Conservation (phyloP, 345 rosid genomes). For the Eucalyptus virginea region DNA sequence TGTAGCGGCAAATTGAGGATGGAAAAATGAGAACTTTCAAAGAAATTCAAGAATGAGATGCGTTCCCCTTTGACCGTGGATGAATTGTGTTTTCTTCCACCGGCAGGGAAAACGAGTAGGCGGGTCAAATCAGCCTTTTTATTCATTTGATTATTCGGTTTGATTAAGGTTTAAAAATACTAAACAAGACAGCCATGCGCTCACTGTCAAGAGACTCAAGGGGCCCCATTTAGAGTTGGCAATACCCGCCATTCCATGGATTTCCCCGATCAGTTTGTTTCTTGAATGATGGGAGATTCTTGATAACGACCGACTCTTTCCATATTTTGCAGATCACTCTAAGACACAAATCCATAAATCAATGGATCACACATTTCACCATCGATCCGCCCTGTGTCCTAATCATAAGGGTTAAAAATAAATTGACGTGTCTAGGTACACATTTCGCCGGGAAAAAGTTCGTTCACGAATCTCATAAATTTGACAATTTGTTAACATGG, state of each 20-base stretch:
- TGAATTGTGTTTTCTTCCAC: not conserved
- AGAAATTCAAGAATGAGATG: not conserved
- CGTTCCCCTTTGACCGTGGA: not conserved
- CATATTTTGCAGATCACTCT: not conserved
- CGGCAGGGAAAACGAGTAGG: not conserved
- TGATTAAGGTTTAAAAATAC: not conserved
- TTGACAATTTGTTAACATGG: not conserved
- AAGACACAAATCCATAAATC: not conserved
- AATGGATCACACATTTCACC: not conserved
- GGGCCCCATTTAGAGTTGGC: not conserved
- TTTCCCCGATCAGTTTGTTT: not conserved
- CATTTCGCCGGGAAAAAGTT: not conserved
- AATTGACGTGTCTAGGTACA: no score
- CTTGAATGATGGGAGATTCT: not conserved
- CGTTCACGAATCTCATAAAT: not conserved
- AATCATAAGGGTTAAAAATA: no score
- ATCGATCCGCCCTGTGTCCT: not conserved
- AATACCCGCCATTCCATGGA: not conserved
- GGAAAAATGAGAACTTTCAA: not conserved
- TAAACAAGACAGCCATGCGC: not conserved
- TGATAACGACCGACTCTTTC: not conserved
- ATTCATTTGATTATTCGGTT: not conserved
- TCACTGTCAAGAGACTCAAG: not conserved
- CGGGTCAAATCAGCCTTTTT: not conserved
- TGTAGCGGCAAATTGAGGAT: not conserved